A percentile compares a stretch with the other conserved stretches of the same genome.
phyloP scores from a whole-genome alignment of 2,329 filamentous ascomycete genomes.

The Aspergillus sp. region DNA sequence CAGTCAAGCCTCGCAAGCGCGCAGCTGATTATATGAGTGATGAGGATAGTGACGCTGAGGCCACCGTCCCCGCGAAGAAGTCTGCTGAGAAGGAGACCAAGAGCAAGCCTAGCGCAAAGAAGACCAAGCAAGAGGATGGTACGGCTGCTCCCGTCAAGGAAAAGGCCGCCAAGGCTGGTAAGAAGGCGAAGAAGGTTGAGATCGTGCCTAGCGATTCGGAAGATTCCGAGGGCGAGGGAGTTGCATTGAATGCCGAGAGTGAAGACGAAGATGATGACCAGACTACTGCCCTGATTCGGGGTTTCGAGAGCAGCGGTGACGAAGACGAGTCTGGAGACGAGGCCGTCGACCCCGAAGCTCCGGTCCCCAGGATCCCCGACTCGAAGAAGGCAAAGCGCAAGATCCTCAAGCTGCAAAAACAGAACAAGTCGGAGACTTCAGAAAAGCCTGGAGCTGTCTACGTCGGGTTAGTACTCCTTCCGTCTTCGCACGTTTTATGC shows the following conservation, averaged over 20 bases:
- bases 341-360: constrained; percentile 46
- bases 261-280: constrained; percentile 50
- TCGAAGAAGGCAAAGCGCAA: constrained; percentile 50
- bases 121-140: constrained; percentile 37
- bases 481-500: background rate
- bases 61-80: constrained; percentile 19
- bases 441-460: constrained; percentile 75
- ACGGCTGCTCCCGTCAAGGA: constrained; percentile 33
- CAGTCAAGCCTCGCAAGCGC: constrained; percentile 47
- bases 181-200: constrained; percentile 49
- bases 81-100: constrained; percentile 33
- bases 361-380: constrained; percentile 44
- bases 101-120: constrained; percentile 46
- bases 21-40: constrained; percentile 50
- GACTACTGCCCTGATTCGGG: constrained; percentile 54
- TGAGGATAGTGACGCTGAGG: constrained; percentile 34
- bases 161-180: constrained; percentile 31
- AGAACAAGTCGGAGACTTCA: constrained; percentile 37
- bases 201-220: constrained; percentile 36
- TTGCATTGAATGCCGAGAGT: constrained; percentile 20
- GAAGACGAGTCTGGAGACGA: constrained; percentile 51
- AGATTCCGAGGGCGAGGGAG: constrained; percentile 3
- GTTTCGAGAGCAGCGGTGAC: constrained; percentile 57
- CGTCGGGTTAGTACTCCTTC: constrained; percentile 58
- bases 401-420: constrained; percentile 52